phyloP scores from a whole-genome alignment of 2,329 filamentous ascomycete genomes.

The Colletotrichum sansevieriae region DNA sequence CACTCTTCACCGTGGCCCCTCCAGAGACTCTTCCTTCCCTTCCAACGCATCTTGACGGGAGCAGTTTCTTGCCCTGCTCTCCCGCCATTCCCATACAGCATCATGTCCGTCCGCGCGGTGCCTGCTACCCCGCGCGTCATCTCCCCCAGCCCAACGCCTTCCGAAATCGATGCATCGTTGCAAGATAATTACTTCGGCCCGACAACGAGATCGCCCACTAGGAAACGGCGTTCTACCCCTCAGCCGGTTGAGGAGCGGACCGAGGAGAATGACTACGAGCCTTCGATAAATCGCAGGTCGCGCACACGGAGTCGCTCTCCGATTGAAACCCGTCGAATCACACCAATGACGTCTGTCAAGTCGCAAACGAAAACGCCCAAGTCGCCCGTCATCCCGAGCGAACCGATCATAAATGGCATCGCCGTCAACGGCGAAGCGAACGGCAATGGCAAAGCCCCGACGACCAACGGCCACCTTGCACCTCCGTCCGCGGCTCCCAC shows the following conservation, averaged over 20 bases:
- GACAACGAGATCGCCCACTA: conserved; percentile 79
- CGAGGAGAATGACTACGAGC: conserved; percentile 55
- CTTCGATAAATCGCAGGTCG: conserved; percentile 69
- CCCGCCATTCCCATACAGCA: conserved; percentile 67
- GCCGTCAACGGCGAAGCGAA: conserved; percentile 43
- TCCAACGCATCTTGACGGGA: conserved; percentile 67
- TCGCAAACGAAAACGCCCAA: conserved; percentile 51
- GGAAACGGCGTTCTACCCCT: conserved; percentile 68
- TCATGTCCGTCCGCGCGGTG: conserved; percentile 69
- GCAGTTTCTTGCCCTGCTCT: conserved; percentile 68
- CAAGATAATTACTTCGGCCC: conserved; percentile 78
- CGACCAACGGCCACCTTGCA: conserved; percentile 77
- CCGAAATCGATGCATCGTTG: conserved; percentile 66
- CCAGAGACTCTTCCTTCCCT: conserved; percentile 55
- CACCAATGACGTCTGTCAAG: conserved; percentile 66
- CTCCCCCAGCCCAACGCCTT: conserved; percentile 85
- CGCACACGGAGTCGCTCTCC: conserved; percentile 81
- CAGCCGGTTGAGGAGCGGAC: conserved; percentile 69
- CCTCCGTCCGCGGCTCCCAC: conserved; percentile 69
- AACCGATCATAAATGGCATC: conserved; percentile 43
- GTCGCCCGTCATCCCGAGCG: conserved; percentile 43
- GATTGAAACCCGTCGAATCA: conserved; percentile 64
- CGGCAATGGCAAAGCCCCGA: conserved; percentile 46
- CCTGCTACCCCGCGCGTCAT: conserved; percentile 89
- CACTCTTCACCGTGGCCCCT: conserved; percentile 62